Conservation (phyloP, 257 asterid genomes). For the Nicotiana attenuata region DNA sequence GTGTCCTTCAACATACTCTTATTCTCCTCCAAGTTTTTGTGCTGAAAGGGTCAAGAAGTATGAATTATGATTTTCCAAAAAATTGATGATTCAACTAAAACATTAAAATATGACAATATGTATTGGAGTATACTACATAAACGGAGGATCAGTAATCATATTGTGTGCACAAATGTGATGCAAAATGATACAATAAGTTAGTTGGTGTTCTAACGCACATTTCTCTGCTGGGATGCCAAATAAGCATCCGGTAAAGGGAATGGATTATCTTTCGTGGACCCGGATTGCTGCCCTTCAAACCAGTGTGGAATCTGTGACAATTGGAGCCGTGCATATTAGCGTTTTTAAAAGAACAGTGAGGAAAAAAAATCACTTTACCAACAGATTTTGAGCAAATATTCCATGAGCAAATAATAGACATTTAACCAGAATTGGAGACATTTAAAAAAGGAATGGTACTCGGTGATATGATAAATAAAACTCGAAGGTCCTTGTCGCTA, state of each 20-base stretch:
- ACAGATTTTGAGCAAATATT: not conserved
- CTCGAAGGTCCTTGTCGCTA: not conserved
- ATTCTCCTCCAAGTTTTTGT: slow-evolving; percentile 62
- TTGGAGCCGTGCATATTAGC: not conserved
- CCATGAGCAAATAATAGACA: not conserved
- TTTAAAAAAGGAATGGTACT: not conserved
- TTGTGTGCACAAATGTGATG: not conserved
- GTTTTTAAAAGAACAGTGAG: not conserved
- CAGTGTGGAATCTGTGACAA: slow-evolving; percentile 67
- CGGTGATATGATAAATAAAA: not conserved
- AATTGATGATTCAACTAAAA: not conserved
- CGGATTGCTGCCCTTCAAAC: slow-evolving; percentile 62
- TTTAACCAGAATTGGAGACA: not conserved
- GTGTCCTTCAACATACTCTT: slow-evolving; percentile 70
- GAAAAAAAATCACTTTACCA: not conserved
- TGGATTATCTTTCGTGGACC: slow-evolving; percentile 73
- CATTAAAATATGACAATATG: not conserved
- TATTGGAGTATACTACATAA: not conserved
- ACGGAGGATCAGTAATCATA: not conserved
- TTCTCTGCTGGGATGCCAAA: slow-evolving; percentile 76
- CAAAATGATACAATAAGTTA: not conserved
- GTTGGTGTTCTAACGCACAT: slow-evolving; percentile 34
- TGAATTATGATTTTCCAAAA: slow-evolving; percentile 4
- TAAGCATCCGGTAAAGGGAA: slow-evolving; percentile 86
- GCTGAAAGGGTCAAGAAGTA: slow-evolving; percentile 38